Evolutionary conservation across 768 basidiomycete species (phyloP).

Genomic region (Calocybe indica): DNA sequence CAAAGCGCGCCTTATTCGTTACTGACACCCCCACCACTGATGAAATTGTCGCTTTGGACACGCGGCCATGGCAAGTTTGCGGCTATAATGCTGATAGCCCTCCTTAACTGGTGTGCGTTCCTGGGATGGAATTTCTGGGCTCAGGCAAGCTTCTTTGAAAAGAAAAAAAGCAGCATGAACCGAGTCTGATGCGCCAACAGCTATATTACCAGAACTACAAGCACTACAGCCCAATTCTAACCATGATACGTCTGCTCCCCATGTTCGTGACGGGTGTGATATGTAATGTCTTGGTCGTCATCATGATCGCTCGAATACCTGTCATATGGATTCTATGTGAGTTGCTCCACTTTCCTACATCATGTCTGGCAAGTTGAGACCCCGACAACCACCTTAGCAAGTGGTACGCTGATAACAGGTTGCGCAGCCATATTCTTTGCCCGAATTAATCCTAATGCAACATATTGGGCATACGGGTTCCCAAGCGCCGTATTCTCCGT

Average conservation of each 20-base stretch:
- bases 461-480: conserved; percentile 77
- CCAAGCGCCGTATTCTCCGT: conserved; percentile 60
- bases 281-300: conserved; percentile 61
- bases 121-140: conserved; percentile 38
- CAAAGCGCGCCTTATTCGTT: background rate
- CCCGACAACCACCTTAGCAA: too few species aligned
- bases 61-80: conserved; percentile 54
- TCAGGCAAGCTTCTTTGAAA: conserved; percentile 9
- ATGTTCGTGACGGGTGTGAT: conserved; percentile 64
- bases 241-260: conserved; percentile 64
- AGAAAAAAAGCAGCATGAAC: too few species aligned
- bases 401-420: conserved; percentile 54
- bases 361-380: too few species aligned
- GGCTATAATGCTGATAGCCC: conserved; percentile 50
- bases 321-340: conserved; percentile 14
- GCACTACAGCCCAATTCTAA: conserved; percentile 44
- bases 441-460: conserved; percentile 44
- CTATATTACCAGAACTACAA: conserved; percentile 70
- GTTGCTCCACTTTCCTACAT: too few species aligned
- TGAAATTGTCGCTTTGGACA: conserved; percentile 54
- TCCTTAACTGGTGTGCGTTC: conserved; percentile 55
- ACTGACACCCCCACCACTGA: conserved; percentile 47
- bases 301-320: conserved; percentile 49
- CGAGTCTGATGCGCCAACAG: conserved; percentile 33
- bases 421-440: conserved; percentile 62